Evolutionary conservation across 2,329 filamentous ascomycete species (phyloP).

Genomic region (Ceratocystis alfenasii): DNA sequence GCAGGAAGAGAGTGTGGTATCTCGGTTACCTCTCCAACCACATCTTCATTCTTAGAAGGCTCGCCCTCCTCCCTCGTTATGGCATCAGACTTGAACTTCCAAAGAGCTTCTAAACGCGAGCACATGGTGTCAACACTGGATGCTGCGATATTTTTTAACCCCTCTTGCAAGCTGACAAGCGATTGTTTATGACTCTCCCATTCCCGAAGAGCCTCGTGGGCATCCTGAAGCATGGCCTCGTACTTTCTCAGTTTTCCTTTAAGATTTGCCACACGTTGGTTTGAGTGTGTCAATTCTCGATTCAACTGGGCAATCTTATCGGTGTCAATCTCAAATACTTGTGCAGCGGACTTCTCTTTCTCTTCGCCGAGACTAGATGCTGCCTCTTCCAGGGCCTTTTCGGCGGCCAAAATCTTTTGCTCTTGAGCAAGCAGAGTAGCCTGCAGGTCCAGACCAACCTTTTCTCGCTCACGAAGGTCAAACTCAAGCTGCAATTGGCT

Average conservation of each 20-base stretch:
- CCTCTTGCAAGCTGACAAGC: slow-evolving; percentile 14
- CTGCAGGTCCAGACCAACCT: slow-evolving; percentile 7
- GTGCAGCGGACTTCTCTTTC: not conserved
- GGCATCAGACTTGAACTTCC: slow-evolving; percentile 7
- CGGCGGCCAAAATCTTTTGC: slow-evolving; percentile 11
- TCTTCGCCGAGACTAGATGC: not conserved
- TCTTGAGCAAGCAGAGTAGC: slow-evolving; percentile 12
- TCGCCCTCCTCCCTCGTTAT: not conserved
- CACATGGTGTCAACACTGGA: slow-evolving; percentile 14
- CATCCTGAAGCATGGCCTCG: slow-evolving; percentile 16
- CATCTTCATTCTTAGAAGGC: not conserved
- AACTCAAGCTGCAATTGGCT: slow-evolving; percentile 8
- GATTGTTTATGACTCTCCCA: slow-evolving; percentile 19
- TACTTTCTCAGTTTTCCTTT: slow-evolving; percentile 20
- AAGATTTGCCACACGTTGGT: slow-evolving; percentile 23
- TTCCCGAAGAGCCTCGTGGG: slow-evolving; percentile 16
- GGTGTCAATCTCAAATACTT: not conserved
- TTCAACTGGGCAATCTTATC: not conserved
- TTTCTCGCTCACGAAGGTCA: slow-evolving; percentile 16
- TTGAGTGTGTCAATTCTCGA: slow-evolving; percentile 17
- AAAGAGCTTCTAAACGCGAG: slow-evolving; percentile 13
- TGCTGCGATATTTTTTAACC: slow-evolving; percentile 11
- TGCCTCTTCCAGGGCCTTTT: not conserved
- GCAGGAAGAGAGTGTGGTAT: not conserved
- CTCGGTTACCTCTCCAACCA: not conserved